A percentile compares a stretch with the other conserved stretches of the same genome.
Conservation (phyloP, 805 yeast genomes). For the Saccharomycopsis schoenii region DNA sequence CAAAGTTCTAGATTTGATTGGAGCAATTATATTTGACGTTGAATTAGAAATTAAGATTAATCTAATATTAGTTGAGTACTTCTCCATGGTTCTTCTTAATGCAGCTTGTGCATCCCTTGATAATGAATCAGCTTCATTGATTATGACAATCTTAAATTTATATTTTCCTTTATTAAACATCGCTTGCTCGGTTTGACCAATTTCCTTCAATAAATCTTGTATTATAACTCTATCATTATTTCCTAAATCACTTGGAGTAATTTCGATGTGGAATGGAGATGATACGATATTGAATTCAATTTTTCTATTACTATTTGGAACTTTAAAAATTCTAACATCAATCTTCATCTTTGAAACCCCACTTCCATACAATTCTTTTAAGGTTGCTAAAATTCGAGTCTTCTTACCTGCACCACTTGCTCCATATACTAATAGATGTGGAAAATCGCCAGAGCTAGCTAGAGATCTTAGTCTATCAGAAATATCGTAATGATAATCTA, state of each 20-base stretch:
- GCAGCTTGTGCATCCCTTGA: constrained; percentile 96
- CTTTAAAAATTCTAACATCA: constrained; percentile 76
- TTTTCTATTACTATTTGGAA: constrained; percentile 53
- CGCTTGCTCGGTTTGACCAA: constrained; percentile 94
- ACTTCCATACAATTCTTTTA: constrained; percentile 73
- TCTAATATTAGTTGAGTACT: constrained; percentile 80
- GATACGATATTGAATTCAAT: constrained; percentile 90
- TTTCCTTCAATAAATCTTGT: constrained; percentile 86
- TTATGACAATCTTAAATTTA: constrained; percentile 70
- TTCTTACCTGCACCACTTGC: constrained; percentile 97
- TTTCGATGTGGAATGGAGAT: constrained; percentile 82
- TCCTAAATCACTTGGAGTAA: constrained; percentile 96
- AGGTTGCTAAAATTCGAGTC: constrained; percentile 75
- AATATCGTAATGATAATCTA: constrained; percentile 60
- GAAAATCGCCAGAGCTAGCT: constrained; percentile 73
- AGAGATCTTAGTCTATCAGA: constrained; percentile 55
- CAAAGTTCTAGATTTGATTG: constrained; percentile 87
- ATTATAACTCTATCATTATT: constrained; percentile 91
- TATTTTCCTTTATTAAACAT: constrained; percentile 51
- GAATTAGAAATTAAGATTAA: constrained; percentile 79
- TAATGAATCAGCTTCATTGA: constrained; percentile 84
- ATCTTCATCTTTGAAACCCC: constrained; percentile 79
- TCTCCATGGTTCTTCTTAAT: constrained; percentile 90
- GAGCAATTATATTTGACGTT: constrained; percentile 84
- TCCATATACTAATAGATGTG: constrained; percentile 87